Evolutionary conservation across 176 grass and related monocot species (phyloP), one percentile per base, ranked within the genome.

Genomic region (Juncus effusus): DNA sequence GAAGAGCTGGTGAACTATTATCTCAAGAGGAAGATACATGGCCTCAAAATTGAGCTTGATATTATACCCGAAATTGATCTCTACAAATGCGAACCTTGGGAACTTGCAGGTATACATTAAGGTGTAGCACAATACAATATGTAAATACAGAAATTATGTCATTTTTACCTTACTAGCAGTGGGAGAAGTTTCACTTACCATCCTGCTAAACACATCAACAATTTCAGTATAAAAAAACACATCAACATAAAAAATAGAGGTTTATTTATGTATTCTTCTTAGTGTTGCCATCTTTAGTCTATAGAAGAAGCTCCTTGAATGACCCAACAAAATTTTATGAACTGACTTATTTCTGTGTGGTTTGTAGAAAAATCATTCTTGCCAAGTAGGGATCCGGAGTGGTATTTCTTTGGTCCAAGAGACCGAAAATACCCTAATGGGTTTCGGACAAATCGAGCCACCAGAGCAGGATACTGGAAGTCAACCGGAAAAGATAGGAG

Each of bases 61-160:
- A 92, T 97, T 74, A 97, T 97, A 76, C 94, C 94, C 0, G 94
- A 97, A 76, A 86, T 97, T 7, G 94, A 97, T 60, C 85, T 97
- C 64, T 97, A 97, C 78, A 97, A 97, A 79, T 97, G 88, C 60
- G 94, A 97, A 76, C 94, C 94, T 36, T 97, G 94, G 94, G 94
- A 97, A 61, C 80, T 97, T 19, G 77, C 94, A 78, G 94, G 94
- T 92, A 74, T 63, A 13, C 40, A 55, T 36, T 41, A 42, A 28
- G 19, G 19, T 28, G 19, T 28, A 28, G 19, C 19, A 28, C 1
- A 28, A 28, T 28, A 28, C 19, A 28, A 28, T 28, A 28, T 28
- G 19, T 28, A 28, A 28, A 28, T 28, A 28, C 19, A 28, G 19
- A 28, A 28, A 28, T 28, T 28, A 28, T 28, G 19, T 28, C 19